Evolutionary conservation across 1,139 yeast species (phyloP).

Genomic region (Magnusiomyces suaveolens): DNA sequence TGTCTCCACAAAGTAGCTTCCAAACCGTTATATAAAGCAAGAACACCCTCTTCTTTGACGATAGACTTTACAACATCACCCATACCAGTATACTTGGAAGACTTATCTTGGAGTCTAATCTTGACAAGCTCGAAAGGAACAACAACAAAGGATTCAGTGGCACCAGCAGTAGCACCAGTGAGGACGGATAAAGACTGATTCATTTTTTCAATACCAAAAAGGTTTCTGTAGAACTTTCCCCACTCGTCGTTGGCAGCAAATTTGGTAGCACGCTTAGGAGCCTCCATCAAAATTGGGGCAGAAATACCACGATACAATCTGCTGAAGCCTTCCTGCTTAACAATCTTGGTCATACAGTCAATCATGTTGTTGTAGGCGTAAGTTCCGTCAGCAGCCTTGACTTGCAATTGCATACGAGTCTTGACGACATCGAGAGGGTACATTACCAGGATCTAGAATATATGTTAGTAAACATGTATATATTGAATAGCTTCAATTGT

Average conservation of each 20-base stretch:
- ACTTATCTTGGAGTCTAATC: constrained; percentile 83
- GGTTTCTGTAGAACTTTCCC: constrained; percentile 70
- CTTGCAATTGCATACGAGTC: constrained; percentile 90
- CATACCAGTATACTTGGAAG: constrained; percentile 76
- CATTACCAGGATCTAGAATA: constrained; percentile 66
- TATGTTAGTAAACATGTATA: not conserved
- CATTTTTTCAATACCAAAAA: constrained; percentile 61
- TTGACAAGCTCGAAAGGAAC: constrained; percentile 87
- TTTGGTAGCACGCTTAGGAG: constrained; percentile 95
- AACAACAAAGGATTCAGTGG: constrained; percentile 90
- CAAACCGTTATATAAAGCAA: constrained; percentile 86
- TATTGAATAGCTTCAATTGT: not conserved
- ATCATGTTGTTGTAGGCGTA: constrained; percentile 71
- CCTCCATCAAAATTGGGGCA: constrained; percentile 97
- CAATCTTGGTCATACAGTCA: constrained; percentile 73
- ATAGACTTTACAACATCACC: constrained; percentile 71
- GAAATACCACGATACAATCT: constrained; percentile 85
- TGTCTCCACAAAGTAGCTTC: constrained; percentile 98
- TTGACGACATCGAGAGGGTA: constrained; percentile 97
- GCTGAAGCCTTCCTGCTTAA: constrained; percentile 72
- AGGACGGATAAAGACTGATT: constrained; percentile 77
- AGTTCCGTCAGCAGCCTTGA: constrained; percentile 41
- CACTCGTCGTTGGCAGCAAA: constrained; percentile 98
- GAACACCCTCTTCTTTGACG: constrained; percentile 60
- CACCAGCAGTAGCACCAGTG: constrained; percentile 98